These are phyloP conservation scores for Diplodia corticola DNA, from an alignment of 2,329 filamentous ascomycete species.

Conservation along the genomic window DNA sequence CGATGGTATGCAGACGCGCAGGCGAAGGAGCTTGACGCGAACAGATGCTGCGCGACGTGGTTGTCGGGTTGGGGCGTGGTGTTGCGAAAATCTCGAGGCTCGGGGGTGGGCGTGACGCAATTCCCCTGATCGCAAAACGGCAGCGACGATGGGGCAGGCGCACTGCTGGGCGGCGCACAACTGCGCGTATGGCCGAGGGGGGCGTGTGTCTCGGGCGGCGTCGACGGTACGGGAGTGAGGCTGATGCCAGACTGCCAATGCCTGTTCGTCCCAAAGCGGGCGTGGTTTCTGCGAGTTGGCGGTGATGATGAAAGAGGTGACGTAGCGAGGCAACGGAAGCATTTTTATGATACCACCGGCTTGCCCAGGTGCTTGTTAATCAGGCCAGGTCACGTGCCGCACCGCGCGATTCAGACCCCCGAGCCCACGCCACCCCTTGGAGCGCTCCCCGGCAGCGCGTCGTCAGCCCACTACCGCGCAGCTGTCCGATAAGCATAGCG, in stretches of 20 bases:
- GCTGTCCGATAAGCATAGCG: neutral
- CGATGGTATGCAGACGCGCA: neutral
- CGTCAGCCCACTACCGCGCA: slow-evolving; percentile 11
- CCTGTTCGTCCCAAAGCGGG: slow-evolving; percentile 23
- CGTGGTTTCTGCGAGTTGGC: slow-evolving; percentile 22
- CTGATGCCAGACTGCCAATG: slow-evolving; percentile 23
- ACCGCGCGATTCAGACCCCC: slow-evolving; percentile 4
- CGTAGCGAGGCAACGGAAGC: slow-evolving; percentile 23
- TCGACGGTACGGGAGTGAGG: slow-evolving; percentile 22
- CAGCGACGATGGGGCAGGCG: slow-evolving; percentile 17
- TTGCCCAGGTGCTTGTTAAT: slow-evolving; percentile 15
- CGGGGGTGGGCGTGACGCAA: slow-evolving; percentile 23
- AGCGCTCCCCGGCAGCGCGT: neutral
- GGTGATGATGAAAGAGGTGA: slow-evolving; percentile 23
- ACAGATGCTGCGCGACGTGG: slow-evolving; percentile 5
- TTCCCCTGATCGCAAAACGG: slow-evolving; percentile 22
- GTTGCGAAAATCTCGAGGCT: slow-evolving; percentile 22
- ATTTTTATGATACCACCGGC: slow-evolving; percentile 21
- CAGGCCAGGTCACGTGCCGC: slow-evolving; percentile 8
- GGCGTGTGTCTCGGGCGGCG: slow-evolving; percentile 18
- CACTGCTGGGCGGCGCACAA: slow-evolving; percentile 20
- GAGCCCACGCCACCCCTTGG: slow-evolving; percentile 16
- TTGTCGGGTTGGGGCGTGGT: slow-evolving; percentile 7
- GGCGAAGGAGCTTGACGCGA: neutral
- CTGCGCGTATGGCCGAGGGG: slow-evolving; percentile 5